Base-by-base conservation (phyloP, 129 eudicot species). In the Lactuca sativa region DNA sequence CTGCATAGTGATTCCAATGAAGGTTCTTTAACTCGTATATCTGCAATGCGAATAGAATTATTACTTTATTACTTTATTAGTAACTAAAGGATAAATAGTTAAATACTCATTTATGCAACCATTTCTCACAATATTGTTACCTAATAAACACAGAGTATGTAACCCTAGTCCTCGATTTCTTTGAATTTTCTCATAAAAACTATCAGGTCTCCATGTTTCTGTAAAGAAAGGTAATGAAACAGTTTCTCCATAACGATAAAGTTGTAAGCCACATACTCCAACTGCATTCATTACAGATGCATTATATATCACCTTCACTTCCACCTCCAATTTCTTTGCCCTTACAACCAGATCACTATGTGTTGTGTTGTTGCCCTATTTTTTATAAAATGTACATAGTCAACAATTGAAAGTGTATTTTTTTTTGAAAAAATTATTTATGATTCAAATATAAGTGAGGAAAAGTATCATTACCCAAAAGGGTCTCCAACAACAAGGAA, bases 211-310 rank as follows among this genome's bases (percentile, higher is more conserved):
- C 98, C 97, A 93, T n/a, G 95, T 86, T 30, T 93, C 95, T 0
- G 98, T 93, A 80, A 93, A 93, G 76, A 93, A 89, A 0, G 98
- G 98, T 69, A 93, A 77, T 0, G 98, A 93, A 31, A 93, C 76
- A n/a, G 98, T 93, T 83, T 93, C 97, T 68, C 98, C 98, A 74
- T 93, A 93, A 25, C 89, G 97, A 64, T 93, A 93, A 37, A 93
- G 90, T 72, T 93, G 98, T 69, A 93, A 79, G 2, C 98, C 98
- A 69, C 98, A 93, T n/a, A 93, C 84, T 62, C 98, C 98, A 40
- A 93, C 74, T n/a, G 98, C 98, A 72, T 93, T 93, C 92, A 93
- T 93, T 12, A 93, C 95, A 12, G 98, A 93, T 49, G 98, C 97
- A 78, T 93, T 93, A 66, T 89, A 95, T 57, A 93, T 77, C 76